These are phyloP conservation scores for Begonia loranthoides DNA, from an alignment of 306 rosid species.

Conservation along the genomic window DNA sequence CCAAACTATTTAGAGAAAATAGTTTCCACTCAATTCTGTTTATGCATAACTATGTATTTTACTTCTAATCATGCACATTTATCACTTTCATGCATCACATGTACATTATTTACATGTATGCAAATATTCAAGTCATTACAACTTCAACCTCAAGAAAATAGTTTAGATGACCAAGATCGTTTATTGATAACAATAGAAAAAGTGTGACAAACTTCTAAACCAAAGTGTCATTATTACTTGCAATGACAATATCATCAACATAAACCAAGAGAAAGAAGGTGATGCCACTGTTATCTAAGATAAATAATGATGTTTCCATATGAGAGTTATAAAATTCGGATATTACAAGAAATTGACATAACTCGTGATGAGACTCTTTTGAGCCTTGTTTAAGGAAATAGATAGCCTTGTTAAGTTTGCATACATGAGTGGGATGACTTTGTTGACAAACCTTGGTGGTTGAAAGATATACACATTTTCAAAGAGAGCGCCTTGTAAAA, in stretches of 20 bases:
- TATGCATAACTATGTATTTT: too few relatives aligned
- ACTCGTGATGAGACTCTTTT: neutral
- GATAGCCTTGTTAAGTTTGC: neutral
- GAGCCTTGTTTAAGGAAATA: neutral
- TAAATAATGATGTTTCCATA: neutral
- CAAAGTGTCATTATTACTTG: neutral
- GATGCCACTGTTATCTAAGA: neutral
- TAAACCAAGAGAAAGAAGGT: neutral
- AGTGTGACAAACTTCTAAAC: neutral
- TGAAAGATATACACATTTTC: neutral
- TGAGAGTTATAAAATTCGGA: neutral
- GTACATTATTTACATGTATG: too few relatives aligned
- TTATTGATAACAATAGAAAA: neutral
- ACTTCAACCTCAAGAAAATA: slow-evolving; percentile 1
- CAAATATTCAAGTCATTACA: too few relatives aligned
- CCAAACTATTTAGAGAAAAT: too few relatives aligned
- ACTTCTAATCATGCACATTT: too few relatives aligned
- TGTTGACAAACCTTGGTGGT: neutral
- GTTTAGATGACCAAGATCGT: neutral
- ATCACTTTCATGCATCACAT: too few relatives aligned
- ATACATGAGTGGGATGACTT: neutral
- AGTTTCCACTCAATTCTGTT: too few relatives aligned
- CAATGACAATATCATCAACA: slow-evolving; percentile 3
- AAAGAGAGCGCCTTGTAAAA: neutral
- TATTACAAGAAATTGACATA: slow-evolving; percentile 1